Evolutionary conservation across 768 basidiomycete genomes (phyloP).

Genomic region (Trametes villosa): DNA sequence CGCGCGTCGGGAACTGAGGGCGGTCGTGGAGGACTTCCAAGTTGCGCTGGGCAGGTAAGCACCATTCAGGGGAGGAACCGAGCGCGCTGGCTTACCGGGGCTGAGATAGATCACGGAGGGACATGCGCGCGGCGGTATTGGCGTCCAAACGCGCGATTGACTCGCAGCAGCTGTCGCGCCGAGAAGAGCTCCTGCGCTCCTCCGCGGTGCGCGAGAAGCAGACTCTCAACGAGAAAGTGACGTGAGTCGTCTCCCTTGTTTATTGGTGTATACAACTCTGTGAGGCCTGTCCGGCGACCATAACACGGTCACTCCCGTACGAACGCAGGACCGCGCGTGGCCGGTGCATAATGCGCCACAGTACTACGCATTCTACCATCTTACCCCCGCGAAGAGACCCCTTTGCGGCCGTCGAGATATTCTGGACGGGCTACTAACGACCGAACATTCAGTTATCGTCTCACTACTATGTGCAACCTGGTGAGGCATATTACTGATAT

Average conservation of each 20-base stretch:
- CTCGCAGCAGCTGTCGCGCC: constrained; percentile 55
- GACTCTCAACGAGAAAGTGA: constrained; percentile 58
- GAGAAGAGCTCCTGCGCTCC: constrained; percentile 71
- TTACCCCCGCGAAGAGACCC: no score
- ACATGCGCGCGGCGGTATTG: constrained; percentile 70
- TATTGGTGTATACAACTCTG: no score
- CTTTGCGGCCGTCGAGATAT: no score
- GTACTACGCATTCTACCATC: no score
- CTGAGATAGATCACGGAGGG: constrained; percentile 55
- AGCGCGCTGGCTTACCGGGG: constrained; percentile 13
- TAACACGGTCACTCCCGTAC: no score
- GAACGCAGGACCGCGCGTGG: no score
- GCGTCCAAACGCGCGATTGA: constrained; percentile 78
- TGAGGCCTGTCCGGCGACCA: no score
- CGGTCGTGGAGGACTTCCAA: constrained; percentile 53
- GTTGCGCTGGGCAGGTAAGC: constrained; percentile 53
- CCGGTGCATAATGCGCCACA: no score
- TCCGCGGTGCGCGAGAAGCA: constrained; percentile 54
- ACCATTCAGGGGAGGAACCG: background rate
- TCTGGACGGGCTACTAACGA: no score
- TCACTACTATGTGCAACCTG: no score
- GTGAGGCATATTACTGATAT: background rate
- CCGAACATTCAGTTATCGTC: no score
- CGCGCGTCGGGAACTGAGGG: constrained; percentile 51
- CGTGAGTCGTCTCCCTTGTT: no score